A percentile compares a stretch with the other conserved stretches of the same genome.
Evolutionary conservation across 2,329 filamentous ascomycete species (phyloP).

Genomic region (Colletotrichum sp.): DNA sequence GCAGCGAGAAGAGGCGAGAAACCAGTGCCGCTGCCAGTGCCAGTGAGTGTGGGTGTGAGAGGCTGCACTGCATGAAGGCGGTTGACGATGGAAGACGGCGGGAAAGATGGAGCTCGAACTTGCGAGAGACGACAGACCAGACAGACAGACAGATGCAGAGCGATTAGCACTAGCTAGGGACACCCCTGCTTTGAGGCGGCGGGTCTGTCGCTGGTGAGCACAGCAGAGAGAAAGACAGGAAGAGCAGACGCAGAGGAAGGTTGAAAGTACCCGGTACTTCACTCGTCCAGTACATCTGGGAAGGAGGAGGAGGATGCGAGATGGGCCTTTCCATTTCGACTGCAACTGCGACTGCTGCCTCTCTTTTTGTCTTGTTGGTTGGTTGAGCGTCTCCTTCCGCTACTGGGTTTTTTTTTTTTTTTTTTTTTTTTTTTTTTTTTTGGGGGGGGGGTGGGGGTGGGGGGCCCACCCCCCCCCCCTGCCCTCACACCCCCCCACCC

Average conservation of each 20-base stretch:
- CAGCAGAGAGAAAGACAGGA: background rate
- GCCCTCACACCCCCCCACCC: too few species aligned
- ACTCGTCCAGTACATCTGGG: background rate
- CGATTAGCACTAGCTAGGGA: background rate
- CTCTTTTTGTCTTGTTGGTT: background rate
- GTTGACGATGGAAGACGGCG: background rate
- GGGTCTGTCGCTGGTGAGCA: background rate
- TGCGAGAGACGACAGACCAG: background rate
- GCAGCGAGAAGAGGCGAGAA: background rate
- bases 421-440: background rate
- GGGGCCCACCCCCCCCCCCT: too few species aligned
- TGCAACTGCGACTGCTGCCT: background rate
- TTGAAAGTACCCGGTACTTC: conserved; percentile 9
- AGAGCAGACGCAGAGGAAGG: background rate
- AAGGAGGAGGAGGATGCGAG: background rate
- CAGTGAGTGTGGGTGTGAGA: background rate
- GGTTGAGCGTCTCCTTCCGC: background rate
- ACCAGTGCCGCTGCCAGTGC: background rate
- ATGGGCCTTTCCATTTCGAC: conserved; percentile 12
- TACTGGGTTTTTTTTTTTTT: background rate
- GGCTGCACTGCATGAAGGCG: background rate
- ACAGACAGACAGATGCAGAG: background rate
- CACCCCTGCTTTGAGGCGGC: conserved; percentile 4
- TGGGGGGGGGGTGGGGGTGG: too few species aligned
- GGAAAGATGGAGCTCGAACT: background rate